A percentile compares a stretch with the other conserved stretches of the same genome.
phyloP scores from a whole-genome alignment of 1,284 basidiomycete species.

The Moesziomyces sp. region DNA sequence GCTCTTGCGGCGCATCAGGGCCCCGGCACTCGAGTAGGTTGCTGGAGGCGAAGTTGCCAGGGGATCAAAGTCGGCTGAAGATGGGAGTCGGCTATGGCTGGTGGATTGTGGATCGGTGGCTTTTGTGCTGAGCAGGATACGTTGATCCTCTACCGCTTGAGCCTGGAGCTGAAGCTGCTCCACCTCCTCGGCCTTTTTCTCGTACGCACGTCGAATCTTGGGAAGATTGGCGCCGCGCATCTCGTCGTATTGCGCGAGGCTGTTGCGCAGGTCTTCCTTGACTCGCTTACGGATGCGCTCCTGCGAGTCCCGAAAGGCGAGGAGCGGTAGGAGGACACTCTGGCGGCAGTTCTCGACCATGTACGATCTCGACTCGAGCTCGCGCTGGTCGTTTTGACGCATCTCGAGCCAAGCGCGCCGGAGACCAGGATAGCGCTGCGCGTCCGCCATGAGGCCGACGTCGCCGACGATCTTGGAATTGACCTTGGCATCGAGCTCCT shows the following conservation, averaged over 20 bases:
- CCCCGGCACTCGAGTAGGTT: slow-evolving; percentile 4
- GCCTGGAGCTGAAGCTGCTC: slow-evolving; percentile 59
- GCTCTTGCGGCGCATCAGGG: slow-evolving; percentile 32
- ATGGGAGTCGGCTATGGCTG: slow-evolving; percentile 11
- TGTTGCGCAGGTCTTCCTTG: slow-evolving; percentile 59
- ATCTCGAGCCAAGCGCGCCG: slow-evolving; percentile 55
- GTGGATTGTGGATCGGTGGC: slow-evolving; percentile 4
- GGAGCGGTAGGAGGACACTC: slow-evolving; percentile 52
- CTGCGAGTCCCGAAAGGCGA: slow-evolving; percentile 61
- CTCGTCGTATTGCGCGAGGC: slow-evolving; percentile 59
- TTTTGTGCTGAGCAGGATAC: slow-evolving; percentile 49
- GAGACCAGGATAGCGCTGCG: slow-evolving; percentile 31
- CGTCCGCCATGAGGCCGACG: slow-evolving; percentile 44
- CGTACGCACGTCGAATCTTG: slow-evolving; percentile 56
- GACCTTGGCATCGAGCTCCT: slow-evolving; percentile 59
- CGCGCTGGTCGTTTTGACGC: slow-evolving; percentile 50
- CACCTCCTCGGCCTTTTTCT: slow-evolving; percentile 62
- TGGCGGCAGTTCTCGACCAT: slow-evolving; percentile 51
- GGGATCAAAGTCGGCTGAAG: slow-evolving; percentile 20
- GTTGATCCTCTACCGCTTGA: slow-evolving; percentile 63
- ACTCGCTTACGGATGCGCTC: slow-evolving; percentile 62
- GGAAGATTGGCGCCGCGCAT: slow-evolving; percentile 58
- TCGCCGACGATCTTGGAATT: slow-evolving; percentile 51
- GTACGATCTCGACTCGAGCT: slow-evolving; percentile 57
- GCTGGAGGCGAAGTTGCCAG: slow-evolving; percentile 18